These are phyloP conservation scores for Hypsizygus ulmarius DNA, from an alignment of 1,284 basidiomycete genomes.

Conservation along the genomic window DNA sequence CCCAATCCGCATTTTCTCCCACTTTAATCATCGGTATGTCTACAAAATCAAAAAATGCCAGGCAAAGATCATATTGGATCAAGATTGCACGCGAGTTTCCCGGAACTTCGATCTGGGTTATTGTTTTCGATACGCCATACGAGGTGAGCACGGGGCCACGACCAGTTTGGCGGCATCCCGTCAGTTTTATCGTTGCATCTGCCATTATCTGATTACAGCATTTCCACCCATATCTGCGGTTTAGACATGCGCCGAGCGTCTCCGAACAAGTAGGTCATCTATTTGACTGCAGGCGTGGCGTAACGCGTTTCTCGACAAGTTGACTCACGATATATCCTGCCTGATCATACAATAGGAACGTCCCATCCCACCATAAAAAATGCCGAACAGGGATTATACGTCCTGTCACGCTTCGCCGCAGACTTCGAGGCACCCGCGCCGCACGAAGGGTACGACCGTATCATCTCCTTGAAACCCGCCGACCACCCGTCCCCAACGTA, in stretches of 20 bases:
- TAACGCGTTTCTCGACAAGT: background rate
- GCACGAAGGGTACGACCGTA: constrained; percentile 59
- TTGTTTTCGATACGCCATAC: constrained; percentile 71
- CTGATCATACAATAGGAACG: constrained; percentile 42
- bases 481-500: constrained; percentile 51
- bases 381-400: constrained; percentile 49
- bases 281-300: too few species aligned
- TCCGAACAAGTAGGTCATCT: constrained; percentile 44
- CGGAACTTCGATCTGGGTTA: constrained; percentile 58
- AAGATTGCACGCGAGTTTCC: constrained; percentile 63
- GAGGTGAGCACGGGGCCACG: constrained; percentile 46
- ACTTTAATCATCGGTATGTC: constrained; percentile 9
- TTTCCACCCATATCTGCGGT: constrained; percentile 14
- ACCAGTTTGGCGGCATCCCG: background rate
- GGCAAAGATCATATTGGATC: constrained; percentile 70
- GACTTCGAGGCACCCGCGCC: constrained; percentile 52
- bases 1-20: constrained; percentile 6
- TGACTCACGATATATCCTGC: constrained; percentile 10
- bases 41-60: constrained; percentile 24
- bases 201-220: constrained; percentile 22
- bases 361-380: constrained; percentile 68
- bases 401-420: constrained; percentile 59
- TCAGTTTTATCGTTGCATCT: constrained; percentile 14
- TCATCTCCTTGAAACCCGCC: constrained; percentile 49
- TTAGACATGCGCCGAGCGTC: constrained; percentile 53